phyloP scores from a whole-genome alignment of 2,329 filamentous ascomycete species.

The Monilinia fructigena region DNA sequence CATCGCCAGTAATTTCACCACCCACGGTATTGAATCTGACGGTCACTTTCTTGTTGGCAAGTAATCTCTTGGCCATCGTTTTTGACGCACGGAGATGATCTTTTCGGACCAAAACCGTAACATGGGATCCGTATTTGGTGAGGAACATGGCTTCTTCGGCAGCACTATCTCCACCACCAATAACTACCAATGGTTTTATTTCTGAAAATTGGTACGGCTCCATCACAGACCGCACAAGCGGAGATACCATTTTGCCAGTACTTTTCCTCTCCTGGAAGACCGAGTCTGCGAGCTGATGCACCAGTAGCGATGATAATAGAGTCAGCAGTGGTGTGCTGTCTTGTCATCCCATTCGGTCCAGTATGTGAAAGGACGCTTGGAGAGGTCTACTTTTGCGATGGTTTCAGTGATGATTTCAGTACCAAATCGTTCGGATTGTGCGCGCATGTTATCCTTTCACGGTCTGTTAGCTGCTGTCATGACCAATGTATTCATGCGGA shows the following conservation, averaged over 20 bases:
- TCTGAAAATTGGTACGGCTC: slow-evolving; percentile 94
- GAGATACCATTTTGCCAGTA: slow-evolving; percentile 98
- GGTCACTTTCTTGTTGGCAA: slow-evolving; percentile 83
- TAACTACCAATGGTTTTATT: slow-evolving; percentile 93
- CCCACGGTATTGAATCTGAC: slow-evolving; percentile 83
- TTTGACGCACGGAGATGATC: slow-evolving; percentile 84
- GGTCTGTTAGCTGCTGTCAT: slow-evolving; percentile 5
- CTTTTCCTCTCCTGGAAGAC: slow-evolving; percentile 83
- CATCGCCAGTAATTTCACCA: slow-evolving; percentile 80
- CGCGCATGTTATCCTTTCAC: slow-evolving; percentile 74
- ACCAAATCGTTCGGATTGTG: slow-evolving; percentile 87
- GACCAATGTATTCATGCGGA: not conserved
- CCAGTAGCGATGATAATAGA: slow-evolving; percentile 92
- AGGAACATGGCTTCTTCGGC: slow-evolving; percentile 97
- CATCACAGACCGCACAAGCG: slow-evolving; percentile 96
- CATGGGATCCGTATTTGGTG: slow-evolving; percentile 94
- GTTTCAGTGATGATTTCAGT: slow-evolving; percentile 93
- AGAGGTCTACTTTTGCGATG: slow-evolving; percentile 82
- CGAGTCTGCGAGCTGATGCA: slow-evolving; percentile 81
- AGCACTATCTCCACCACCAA: slow-evolving; percentile 93
- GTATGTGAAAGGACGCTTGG: slow-evolving; percentile 83
- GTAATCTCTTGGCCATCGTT: slow-evolving; percentile 85
- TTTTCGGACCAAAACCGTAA: slow-evolving; percentile 87
- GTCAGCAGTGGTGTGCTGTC: slow-evolving; percentile 80
- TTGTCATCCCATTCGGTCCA: slow-evolving; percentile 87